Evolutionary conservation across 306 rosid genomes (phyloP).

Genomic region (Trifolium dubium): DNA sequence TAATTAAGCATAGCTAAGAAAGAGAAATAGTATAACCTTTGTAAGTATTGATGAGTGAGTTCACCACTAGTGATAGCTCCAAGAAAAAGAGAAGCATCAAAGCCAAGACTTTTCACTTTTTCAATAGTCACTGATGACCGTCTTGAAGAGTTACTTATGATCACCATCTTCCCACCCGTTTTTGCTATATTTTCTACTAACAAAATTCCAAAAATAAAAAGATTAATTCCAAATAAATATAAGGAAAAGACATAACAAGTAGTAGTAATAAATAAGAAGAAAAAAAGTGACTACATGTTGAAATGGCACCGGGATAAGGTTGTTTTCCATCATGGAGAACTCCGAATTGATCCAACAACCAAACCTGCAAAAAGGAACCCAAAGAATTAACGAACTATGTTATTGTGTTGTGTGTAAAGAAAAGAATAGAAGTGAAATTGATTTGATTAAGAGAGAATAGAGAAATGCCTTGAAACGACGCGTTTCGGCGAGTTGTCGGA

Average conservation of each 20-base stretch:
- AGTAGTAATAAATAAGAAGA: too few species aligned
- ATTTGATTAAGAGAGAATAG: not conserved
- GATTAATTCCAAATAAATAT: not conserved
- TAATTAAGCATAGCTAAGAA: constrained; percentile 35
- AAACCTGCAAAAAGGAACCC: too few species aligned
- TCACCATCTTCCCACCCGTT: constrained; percentile 85
- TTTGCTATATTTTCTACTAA: constrained; percentile 79
- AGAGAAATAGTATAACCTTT: constrained; percentile 52
- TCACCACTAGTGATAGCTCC: constrained; percentile 97
- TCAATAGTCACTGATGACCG: constrained; percentile 81
- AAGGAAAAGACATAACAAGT: not conserved
- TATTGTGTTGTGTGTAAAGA: not conserved
- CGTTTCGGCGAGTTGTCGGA: constrained; percentile 72
- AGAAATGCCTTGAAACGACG: constrained; percentile 66
- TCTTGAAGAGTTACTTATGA: constrained; percentile 96
- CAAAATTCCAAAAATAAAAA: not conserved
- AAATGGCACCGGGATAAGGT: constrained; percentile 84
- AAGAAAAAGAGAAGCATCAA: constrained; percentile 77
- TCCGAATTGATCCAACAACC: constrained; percentile 96
- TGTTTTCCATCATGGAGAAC: constrained; percentile 95
- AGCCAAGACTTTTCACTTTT: constrained; percentile 79
- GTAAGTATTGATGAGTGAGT: constrained; percentile 77
- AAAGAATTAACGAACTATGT: not conserved
- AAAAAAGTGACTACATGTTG: constrained; percentile 47
- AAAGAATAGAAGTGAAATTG: not conserved